phyloP scores from a whole-genome alignment of 1,284 basidiomycete genomes.

The Grifola frondosa region DNA sequence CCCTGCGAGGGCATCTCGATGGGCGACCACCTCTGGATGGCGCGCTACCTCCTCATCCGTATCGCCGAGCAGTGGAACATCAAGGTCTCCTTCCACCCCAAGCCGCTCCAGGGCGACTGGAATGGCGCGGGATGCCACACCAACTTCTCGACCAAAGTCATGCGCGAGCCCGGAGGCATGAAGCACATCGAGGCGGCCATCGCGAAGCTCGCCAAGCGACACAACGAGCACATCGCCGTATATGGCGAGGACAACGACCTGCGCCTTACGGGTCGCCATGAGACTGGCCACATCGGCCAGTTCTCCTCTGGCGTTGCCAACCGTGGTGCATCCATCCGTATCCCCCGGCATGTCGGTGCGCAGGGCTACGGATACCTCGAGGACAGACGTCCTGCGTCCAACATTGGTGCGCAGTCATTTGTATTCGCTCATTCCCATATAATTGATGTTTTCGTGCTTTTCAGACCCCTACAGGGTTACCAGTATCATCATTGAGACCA shows the following conservation, averaged over 20 bases:
- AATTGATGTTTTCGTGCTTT: slow-evolving; percentile 19
- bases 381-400: slow-evolving; percentile 95
- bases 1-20: slow-evolving; percentile 97
- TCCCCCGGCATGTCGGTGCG: slow-evolving; percentile 88
- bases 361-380: slow-evolving; percentile 97
- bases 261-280: slow-evolving; percentile 90
- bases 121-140: slow-evolving; percentile 98
- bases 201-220: slow-evolving; percentile 82
- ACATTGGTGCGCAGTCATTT: slow-evolving; percentile 73
- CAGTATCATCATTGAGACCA: slow-evolving; percentile 92
- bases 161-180: slow-evolving; percentile 94
- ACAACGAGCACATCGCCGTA: slow-evolving; percentile 92
- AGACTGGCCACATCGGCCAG: slow-evolving; percentile 92
- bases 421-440: slow-evolving; percentile 3
- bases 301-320: slow-evolving; percentile 98
- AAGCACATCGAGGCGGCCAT: slow-evolving; percentile 94
- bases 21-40: slow-evolving; percentile 99
- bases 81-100: slow-evolving; percentile 99
- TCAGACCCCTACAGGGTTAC: slow-evolving; percentile 88
- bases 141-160: slow-evolving; percentile 91
- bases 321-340: slow-evolving; percentile 95
- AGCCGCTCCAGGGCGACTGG: slow-evolving; percentile 98
- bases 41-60: slow-evolving; percentile 89
- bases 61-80: slow-evolving; percentile 98
- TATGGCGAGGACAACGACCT: slow-evolving; percentile 97